Evolutionary conservation across 306 rosid genomes (phyloP), one percentile per base, ranked within the genome.

Genomic region (Fragaria nilgerrensis): DNA sequence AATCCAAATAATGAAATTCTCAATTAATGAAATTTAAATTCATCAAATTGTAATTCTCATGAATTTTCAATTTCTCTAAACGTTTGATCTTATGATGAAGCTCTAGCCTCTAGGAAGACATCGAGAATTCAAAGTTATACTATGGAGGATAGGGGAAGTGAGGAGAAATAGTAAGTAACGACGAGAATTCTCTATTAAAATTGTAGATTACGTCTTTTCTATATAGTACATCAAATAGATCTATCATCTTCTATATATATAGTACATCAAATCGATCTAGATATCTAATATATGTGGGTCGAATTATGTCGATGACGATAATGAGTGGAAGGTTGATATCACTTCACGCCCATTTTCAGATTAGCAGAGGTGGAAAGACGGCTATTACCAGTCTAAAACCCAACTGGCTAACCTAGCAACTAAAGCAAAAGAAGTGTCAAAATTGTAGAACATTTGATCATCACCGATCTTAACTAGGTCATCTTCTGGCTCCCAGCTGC

Each of bases 401-500:
- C n/a, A 55, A 58, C 23, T 56, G 8, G 61, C 8, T 5, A 36
- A 36, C 5, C 3, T n/a, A 3, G 7, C 37, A 12, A 32, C 45
- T n/a, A 67, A 15, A 44, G 55, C 3, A n/a, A 23, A 45, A 44
- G 11, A 44, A 63, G 20, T 23, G 47, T 78, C 43, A 80, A 79
- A 61, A 68, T 19, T 64, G 79, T 47, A 36, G 37, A 64, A n/a
- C 63, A 29, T n/a, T 3, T 15, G 17, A 45, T 67, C 29, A 1
- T 22, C 48, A 3, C 16, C 34, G 13, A 5, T 64, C 25, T 76
- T 23, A 79, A 45, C 65, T 25, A 4, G 11, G 43, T 39, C 43
- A 14, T 58, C 80, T 86, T 15, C 71, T 68, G 47, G 86, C 76
- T 67, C 85, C 73, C 36, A 25, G 39, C 39, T 36, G 34, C 65